Base-by-base conservation (phyloP, 1,284 basidiomycete genomes). In the Apiotrichum mycotoxinovorans region DNA sequence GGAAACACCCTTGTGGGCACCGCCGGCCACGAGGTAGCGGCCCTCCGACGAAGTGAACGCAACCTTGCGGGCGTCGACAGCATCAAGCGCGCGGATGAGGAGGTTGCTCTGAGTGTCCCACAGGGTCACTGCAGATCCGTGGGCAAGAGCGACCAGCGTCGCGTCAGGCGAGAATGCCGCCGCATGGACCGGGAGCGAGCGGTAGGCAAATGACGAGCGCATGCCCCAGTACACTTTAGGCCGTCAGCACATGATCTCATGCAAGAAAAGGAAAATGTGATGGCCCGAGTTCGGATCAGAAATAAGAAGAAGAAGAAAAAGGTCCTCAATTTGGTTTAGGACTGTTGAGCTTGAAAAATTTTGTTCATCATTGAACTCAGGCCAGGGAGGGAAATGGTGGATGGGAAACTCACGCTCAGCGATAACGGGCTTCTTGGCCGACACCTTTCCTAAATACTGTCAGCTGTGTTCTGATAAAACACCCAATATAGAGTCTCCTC, bases 91-190 rank as follows among this genome's bases (percentile, higher is more conserved):
- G 51, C 84, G 83, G 18, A 84, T 79, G 25, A 90, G 78, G n/a
- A 81, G 75, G 64, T 87, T 88, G 43, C 84, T 85, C 27, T 80
- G 70, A 0, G 89, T 83, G 66, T 91, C 86, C 78, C 91, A 96
- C 3, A 98, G 75, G 7, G 86, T 85, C 48, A 95, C 81, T 56
- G 85, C 83, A 22, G 82, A 71, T 0, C 84, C 85, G 51, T 89
- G 83, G 10, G 86, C 81, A 9, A 95, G 81, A 5, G 87, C 89
- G 26, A 98, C 79, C 38, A 98, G 80, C 14, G 93, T 93, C 10
- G 85, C 88, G 71, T 98, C 95, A 1, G 83, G 83, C 8, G 93
- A 91, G 84, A 91, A 97, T 0, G 85, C 82, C 0, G 84, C 79
- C 53, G 85, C 81, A 53, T 78, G 78, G 49, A 91, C 89, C 27